These are phyloP conservation scores for Staphylotrichum longicolle DNA, from an alignment of 495 filamentous ascomycete genomes.

Conservation along the genomic window DNA sequence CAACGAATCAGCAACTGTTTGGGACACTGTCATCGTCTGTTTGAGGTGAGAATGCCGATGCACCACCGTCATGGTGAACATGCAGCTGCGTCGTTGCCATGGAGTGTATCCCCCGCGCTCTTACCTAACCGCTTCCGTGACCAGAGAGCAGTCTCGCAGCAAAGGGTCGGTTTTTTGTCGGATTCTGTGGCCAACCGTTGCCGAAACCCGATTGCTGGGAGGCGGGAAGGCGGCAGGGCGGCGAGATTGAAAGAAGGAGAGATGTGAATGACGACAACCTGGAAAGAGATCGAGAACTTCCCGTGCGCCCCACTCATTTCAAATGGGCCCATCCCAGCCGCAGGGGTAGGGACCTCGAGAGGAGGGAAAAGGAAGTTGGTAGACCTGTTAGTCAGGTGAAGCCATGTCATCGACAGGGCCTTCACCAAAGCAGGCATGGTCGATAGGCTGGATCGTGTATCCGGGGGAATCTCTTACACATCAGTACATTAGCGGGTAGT, in stretches of 20 bases:
- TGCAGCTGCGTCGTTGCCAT: neutral
- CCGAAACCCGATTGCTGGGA: slow-evolving; percentile 8
- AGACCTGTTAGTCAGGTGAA: neutral
- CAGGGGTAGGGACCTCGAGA: neutral
- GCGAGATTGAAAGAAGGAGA: neutral
- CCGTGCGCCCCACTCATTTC: neutral
- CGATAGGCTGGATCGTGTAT: no score
- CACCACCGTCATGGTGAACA: neutral
- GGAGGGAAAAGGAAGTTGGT: neutral
- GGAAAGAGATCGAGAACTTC: neutral
- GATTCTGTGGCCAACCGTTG: slow-evolving; percentile 5
- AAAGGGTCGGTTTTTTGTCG: neutral
- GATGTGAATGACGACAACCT: neutral
- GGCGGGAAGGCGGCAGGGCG: neutral
- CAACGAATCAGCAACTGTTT: neutral
- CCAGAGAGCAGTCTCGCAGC: no score
- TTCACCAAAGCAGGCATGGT: no score
- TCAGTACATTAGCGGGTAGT: neutral
- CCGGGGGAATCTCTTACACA: neutral
- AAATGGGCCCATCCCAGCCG: neutral
- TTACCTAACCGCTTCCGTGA: neutral
- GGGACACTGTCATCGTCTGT: neutral
- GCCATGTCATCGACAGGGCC: neutral
- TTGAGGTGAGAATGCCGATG: neutral
- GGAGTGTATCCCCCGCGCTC: neutral